Conservation (phyloP, 2,329 filamentous ascomycete genomes). For the Sclerotinia borealis region DNA sequence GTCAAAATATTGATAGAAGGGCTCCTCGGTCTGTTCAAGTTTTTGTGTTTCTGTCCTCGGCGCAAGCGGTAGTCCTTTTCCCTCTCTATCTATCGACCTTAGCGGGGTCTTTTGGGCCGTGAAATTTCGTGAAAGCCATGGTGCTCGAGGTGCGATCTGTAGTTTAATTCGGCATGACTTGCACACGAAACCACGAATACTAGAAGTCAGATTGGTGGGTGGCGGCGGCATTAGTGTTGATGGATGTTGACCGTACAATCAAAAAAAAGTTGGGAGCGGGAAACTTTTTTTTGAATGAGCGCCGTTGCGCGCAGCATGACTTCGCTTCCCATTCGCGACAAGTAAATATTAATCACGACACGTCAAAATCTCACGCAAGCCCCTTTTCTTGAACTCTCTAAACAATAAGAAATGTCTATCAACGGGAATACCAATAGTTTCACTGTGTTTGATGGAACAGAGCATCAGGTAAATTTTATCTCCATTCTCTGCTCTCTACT, state of each 20-base stretch:
- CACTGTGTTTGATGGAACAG: conserved; percentile 27
- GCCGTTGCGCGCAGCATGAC: conserved; percentile 10
- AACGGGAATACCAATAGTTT: conserved; percentile 25
- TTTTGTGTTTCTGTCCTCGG: neutral
- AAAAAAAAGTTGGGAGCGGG: conserved; percentile 10
- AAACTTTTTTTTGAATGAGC: conserved; percentile 18
- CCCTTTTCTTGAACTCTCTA: neutral
- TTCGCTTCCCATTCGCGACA: conserved; percentile 11
- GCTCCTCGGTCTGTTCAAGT: conserved; percentile 5
- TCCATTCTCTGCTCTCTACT: neutral
- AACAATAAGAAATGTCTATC: conserved; percentile 28
- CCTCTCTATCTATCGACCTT: conserved; percentile 7
- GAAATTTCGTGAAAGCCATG: conserved; percentile 24
- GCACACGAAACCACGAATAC: conserved; percentile 30
- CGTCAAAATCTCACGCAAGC: conserved; percentile 14
- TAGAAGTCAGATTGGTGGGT: conserved; percentile 24
- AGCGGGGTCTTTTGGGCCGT: conserved; percentile 13
- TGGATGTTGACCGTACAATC: conserved; percentile 16
- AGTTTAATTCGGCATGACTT: conserved; percentile 31
- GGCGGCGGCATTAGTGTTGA: conserved; percentile 30
- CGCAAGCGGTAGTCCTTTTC: neutral
- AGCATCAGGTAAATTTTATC: conserved; percentile 30
- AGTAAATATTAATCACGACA: conserved; percentile 6
- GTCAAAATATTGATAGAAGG: conserved; percentile 25
- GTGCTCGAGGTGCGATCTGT: conserved; percentile 17